Evolutionary conservation across 2,329 filamentous ascomycete species (phyloP).

Genomic region (Sporothrix humicola): DNA sequence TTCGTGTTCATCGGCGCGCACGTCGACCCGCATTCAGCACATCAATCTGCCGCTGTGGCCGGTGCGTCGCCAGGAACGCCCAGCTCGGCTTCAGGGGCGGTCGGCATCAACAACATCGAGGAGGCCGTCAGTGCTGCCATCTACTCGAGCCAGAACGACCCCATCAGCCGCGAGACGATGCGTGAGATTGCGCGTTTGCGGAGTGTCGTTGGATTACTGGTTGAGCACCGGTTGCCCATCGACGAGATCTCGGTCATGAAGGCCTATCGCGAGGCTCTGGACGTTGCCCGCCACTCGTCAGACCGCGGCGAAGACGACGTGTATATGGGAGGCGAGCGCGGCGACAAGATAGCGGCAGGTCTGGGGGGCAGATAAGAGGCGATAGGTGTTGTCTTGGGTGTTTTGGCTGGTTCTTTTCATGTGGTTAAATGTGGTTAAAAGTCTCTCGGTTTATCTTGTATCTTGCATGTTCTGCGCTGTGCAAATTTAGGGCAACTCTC

Average conservation of each 20-base stretch:
- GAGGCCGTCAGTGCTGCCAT: slow-evolving; percentile 84
- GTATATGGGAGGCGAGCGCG: slow-evolving; percentile 64
- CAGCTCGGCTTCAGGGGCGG: slow-evolving; percentile 15
- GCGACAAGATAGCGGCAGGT: slow-evolving; percentile 56
- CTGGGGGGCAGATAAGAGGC: slow-evolving; percentile 41
- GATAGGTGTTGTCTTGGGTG: not conserved
- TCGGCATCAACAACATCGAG: slow-evolving; percentile 80
- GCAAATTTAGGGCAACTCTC: not conserved
- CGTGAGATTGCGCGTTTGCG: slow-evolving; percentile 85
- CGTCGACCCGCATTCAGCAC: slow-evolving; percentile 48
- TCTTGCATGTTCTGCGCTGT: not conserved
- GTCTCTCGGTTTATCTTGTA: not conserved
- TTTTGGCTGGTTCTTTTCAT: not conserved
- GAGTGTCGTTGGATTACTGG: slow-evolving; percentile 80
- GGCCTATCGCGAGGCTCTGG: slow-evolving; percentile 81
- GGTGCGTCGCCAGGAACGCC: slow-evolving; percentile 54
- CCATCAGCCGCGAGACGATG: slow-evolving; percentile 76
- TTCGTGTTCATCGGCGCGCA: slow-evolving; percentile 77
- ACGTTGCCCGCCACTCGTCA: slow-evolving; percentile 67
- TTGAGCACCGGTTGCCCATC: slow-evolving; percentile 80
- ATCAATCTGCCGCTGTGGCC: slow-evolving; percentile 56
- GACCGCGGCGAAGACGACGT: slow-evolving; percentile 61
- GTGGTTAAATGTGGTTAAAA: not conserved
- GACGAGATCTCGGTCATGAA: slow-evolving; percentile 87
- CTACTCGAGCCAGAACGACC: slow-evolving; percentile 95